phyloP scores from a whole-genome alignment of 805 yeast genomes.

The Metschnikowia orientalis region DNA sequence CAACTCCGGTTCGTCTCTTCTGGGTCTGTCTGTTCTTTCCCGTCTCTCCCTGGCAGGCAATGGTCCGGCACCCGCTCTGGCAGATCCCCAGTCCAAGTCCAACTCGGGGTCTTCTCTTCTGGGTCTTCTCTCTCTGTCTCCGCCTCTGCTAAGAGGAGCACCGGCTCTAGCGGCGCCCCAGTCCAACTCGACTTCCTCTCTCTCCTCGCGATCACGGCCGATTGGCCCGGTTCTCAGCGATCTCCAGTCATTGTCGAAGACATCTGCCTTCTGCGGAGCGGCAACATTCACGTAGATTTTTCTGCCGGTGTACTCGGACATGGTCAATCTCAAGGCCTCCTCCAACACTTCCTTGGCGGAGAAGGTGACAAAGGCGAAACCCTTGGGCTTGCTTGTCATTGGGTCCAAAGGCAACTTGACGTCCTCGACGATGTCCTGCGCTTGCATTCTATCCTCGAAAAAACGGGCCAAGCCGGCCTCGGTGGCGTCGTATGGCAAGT shows the following conservation, averaged over 20 bases:
- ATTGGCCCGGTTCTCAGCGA: conserved; percentile 28
- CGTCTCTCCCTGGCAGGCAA: conserved; percentile 12
- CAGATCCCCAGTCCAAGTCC: conserved; percentile 40
- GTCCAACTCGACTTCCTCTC: conserved; percentile 56
- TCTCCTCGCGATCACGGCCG: conserved; percentile 25
- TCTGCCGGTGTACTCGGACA: conserved; percentile 45
- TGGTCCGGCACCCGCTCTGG: conserved; percentile 20
- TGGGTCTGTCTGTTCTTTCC: conserved; percentile 21
- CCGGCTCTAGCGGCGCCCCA: conserved; percentile 50
- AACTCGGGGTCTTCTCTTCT: conserved; percentile 40
- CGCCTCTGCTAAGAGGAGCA: conserved; percentile 34
- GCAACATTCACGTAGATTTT: conserved; percentile 54
- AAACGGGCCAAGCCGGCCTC: conserved; percentile 63
- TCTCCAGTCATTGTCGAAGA: conserved; percentile 46
- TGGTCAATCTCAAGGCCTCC: conserved; percentile 46
- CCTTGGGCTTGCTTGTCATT: conserved; percentile 56
- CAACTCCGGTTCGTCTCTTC: conserved; percentile 38
- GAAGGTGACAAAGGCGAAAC: conserved; percentile 54
- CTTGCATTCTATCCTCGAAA: conserved; percentile 55
- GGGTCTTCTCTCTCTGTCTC: conserved; percentile 23
- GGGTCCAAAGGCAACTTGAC: conserved; percentile 71
- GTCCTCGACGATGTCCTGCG: conserved; percentile 49
- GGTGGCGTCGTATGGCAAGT: conserved; percentile 75
- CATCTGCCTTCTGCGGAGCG: conserved; percentile 48
- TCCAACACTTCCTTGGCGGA: conserved; percentile 43